Evolutionary conservation across 495 filamentous ascomycete species (phyloP), one percentile per base, ranked within the genome.

Genomic region (Cercophora scortea): DNA sequence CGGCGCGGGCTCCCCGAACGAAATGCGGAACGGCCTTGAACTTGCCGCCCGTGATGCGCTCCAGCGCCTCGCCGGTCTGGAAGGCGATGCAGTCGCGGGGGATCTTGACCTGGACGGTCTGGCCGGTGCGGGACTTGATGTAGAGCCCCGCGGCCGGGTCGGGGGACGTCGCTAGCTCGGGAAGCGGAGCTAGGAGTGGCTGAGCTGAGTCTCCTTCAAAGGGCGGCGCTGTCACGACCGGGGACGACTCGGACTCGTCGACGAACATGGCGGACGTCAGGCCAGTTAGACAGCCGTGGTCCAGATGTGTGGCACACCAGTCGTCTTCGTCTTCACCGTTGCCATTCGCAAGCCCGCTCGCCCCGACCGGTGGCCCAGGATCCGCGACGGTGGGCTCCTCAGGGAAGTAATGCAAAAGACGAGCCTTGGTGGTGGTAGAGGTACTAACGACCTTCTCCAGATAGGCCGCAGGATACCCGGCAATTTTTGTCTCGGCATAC

Each of bases 1-100:
- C 63, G 1, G 71, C 66, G 36, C 76, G 65, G 50, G 82, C 73
- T 1, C 90, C 93, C 56, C 85, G 81, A 16, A 98, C 93, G 69
- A 95, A 96, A 76, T 98, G 93, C 63, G 93, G 93, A 49, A 98
- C 93, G 1, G 93, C 94, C 63, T 85, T 86, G 71, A 98, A 95
- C 62, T 80, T 84, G 6, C 94, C 94, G 35, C 74, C 68, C 3
- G 93, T 97, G 62, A 98, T 96, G 12, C 87, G 69, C 71, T 97
- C 84, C 48, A 98, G 69, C 1, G 93, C 85, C 65, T 96, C 90
- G 0, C 93, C 93, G 0, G 93, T 98, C 76, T 98, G 93, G 60
- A 98, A 98, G 0, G 88, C 93, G 35, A 98, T 82, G 67, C 89
- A 92, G 60, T 95, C 89, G 33, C 80, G 75, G 1, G 93, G 93